Evolutionary conservation across 2,329 filamentous ascomycete genomes (phyloP), one percentile per base, ranked within the genome.

Genomic region (Xylaria arbuscula): DNA sequence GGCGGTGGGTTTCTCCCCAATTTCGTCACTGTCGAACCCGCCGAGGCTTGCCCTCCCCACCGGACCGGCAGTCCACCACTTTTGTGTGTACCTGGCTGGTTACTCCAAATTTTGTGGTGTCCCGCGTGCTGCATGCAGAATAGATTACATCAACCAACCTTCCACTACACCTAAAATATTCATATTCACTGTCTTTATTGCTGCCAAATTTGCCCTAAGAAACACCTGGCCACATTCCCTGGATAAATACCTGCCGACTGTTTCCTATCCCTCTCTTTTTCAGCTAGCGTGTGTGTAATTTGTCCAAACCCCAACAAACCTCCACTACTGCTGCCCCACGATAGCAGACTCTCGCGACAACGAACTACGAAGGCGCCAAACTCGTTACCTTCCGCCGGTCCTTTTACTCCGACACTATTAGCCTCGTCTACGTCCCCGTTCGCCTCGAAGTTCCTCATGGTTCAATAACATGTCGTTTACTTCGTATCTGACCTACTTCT

Each of bases 401-500:
- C 38, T 2, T 55, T 54, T 19, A 42, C 24, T 34, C 40, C 58
- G n/a, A 40, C 10, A 36, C 13, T 24, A n/a, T 42, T 42, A 38
- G 51, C 11, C 4, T 64, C 53, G 19, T 9, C 28, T 28, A 28
- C 28, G 45, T 64, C 58, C 28, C 28, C 13, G 4, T 22, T n/a
- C 38, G n/a, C 53, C 48, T 68, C 70, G 55, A 45, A 17, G 28
- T 59, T 64, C 60, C 71, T 64, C 36, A 73, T 75, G 73, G 56
- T 36, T 53, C 65, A 62, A 66, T 68, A 73, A 62, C 56, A 79
- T 79, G 77, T 76, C 76, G 65, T 69, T 78, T 63, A 57, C 69
- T 8, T 74, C 67, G n/a, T 74, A 72, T 55, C 62, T 78, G 38
- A 63, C 70, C 64, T 85, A 86, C 78, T 85, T 87, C 78, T 74